Percentiles rank a stretch among this genome's conserved stretches.
These are phyloP conservation scores for Wickerhamomyces bovis DNA, from an alignment of 805 yeast genomes.

Conservation along the genomic window DNA sequence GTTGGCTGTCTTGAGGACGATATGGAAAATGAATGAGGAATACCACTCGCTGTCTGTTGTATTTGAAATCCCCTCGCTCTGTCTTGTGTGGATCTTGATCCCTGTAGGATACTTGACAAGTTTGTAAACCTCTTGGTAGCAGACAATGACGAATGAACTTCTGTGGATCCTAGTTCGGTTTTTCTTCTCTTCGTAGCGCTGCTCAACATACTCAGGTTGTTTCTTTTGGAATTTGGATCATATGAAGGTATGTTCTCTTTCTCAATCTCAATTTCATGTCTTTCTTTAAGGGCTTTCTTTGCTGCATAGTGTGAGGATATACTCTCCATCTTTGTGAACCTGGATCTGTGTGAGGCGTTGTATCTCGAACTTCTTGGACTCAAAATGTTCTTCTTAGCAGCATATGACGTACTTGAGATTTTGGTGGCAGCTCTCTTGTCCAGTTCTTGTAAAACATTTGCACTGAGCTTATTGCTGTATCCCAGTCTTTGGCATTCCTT, in stretches of 20 bases:
- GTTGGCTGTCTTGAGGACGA: constrained; percentile 2
- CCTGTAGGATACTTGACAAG: constrained; percentile 1
- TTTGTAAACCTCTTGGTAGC: constrained; percentile 5
- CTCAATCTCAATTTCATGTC: constrained; percentile 12
- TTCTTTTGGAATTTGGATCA: constrained; percentile 21
- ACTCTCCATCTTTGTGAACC: constrained; percentile 28
- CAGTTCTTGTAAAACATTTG: constrained; percentile 28
- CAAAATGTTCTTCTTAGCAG: constrained; percentile 6
- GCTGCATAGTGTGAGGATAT: constrained; percentile 28
- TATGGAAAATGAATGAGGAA: constrained; percentile 7
- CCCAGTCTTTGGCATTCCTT: constrained; percentile 20
- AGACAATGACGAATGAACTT: constrained; percentile 3
- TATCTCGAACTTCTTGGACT: constrained; percentile 21
- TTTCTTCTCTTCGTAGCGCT: constrained; percentile 22
- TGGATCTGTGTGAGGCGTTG: constrained; percentile 18
- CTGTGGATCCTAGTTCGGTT: constrained; percentile 15
- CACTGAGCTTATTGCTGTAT: constrained; percentile 28
- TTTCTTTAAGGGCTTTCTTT: constrained; percentile 3
- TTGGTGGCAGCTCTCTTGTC: constrained; percentile 27
- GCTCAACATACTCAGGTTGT: constrained; percentile 10
- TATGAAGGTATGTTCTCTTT: constrained; percentile 21
- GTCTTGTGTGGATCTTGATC: background rate
- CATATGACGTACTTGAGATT: background rate
- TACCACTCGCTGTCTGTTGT: background rate
- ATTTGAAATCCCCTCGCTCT: constrained; percentile 3